Percentiles rank a stretch among this genome's conserved stretches.
phyloP scores from a whole-genome alignment of 2,329 filamentous ascomycete genomes.

The Fusarium heterosporum region DNA sequence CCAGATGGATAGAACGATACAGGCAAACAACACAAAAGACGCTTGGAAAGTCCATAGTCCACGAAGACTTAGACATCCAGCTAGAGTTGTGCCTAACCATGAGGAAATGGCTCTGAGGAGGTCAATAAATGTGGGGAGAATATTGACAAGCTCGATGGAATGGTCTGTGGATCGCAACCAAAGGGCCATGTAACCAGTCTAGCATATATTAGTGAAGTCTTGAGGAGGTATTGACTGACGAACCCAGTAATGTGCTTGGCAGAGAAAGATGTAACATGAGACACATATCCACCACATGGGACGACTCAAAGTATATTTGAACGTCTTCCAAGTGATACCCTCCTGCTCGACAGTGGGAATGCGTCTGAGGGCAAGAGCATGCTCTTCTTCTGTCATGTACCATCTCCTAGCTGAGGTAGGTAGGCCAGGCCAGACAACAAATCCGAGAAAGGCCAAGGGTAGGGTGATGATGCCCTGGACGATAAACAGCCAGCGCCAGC shows the following conservation, averaged over 20 bases:
- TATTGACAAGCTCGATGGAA: constrained; percentile 4
- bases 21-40: constrained; percentile 5
- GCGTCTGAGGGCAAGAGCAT: neutral
- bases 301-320: neutral
- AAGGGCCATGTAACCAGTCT: constrained; percentile 11
- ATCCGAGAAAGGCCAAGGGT: neutral
- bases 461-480: constrained; percentile 1
- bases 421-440: neutral
- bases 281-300: constrained; percentile 19
- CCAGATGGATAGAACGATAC: neutral
- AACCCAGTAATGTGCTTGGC: neutral
- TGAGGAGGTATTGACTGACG: fast-evolving
- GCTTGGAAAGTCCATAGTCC: constrained; percentile 11
- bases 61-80: constrained; percentile 3
- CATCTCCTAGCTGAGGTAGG: neutral
- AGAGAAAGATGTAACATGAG: neutral
- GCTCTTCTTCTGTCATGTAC: constrained; percentile 4
- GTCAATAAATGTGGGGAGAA: constrained; percentile 5
- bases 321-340: neutral
- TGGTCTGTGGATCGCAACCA: neutral
- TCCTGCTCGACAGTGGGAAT: neutral
- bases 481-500: constrained; percentile 11
- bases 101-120: neutral
- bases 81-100: neutral
- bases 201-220: fast-evolving